Conservation (phyloP, 208 protist species). For the Wallacemonas collosoma region DNA sequence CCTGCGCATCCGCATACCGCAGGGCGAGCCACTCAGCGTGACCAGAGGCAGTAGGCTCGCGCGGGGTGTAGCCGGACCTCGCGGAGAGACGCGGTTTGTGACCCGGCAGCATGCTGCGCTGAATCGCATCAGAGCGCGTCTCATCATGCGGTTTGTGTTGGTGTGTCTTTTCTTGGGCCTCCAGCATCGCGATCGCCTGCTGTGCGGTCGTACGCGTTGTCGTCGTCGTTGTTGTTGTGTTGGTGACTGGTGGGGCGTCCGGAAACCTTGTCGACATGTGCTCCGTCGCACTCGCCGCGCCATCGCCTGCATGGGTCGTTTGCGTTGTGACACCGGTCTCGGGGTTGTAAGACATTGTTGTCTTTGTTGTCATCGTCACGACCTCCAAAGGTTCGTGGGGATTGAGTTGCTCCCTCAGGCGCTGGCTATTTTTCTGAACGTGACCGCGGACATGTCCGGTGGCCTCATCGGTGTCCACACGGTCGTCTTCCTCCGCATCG, state of each 20-base stretch:
- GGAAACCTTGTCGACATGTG: no score
- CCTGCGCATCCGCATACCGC: constrained; percentile 36
- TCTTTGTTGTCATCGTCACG: constrained; percentile 11
- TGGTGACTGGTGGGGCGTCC: not conserved
- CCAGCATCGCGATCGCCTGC: not conserved
- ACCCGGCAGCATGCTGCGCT: not conserved
- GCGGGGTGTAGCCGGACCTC: constrained; percentile 3
- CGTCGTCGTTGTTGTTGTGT: constrained; percentile 1
- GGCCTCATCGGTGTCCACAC: no score
- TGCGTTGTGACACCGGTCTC: not conserved
- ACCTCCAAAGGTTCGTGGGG: not conserved
- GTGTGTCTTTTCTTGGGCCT: not conserved
- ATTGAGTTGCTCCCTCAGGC: not conserved
- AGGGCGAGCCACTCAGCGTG: constrained; percentile 60
- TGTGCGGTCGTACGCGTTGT: constrained; percentile 5
- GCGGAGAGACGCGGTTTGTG: constrained; percentile 6
- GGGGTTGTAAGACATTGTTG: constrained; percentile 5
- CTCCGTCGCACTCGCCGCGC: no score
- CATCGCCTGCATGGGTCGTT: no score
- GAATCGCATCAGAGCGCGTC: not conserved
- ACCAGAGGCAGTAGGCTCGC: constrained; percentile 30
- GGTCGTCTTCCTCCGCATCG: no score
- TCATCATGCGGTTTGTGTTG: no score
- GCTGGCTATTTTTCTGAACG: not conserved
- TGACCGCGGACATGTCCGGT: no score